phyloP scores from a whole-genome alignment of 345 rosid species.

The Citrus trifoliata region DNA sequence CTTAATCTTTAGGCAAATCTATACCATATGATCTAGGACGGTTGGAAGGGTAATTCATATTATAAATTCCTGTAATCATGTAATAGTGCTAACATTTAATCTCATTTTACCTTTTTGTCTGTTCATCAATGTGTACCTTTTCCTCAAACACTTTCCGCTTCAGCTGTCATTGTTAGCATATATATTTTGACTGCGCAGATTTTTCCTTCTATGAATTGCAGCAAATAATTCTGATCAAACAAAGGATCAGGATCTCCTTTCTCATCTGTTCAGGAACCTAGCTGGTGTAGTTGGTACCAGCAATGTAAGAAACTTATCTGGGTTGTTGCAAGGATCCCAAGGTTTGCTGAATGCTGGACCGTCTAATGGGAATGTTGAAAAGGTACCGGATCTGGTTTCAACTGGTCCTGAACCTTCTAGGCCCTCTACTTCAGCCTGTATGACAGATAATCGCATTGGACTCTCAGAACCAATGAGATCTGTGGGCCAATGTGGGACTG shows the following conservation, averaged over 20 bases:
- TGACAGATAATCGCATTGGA: constrained; percentile 20
- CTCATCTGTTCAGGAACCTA: constrained; percentile 61
- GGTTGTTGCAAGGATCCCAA: constrained; percentile 41
- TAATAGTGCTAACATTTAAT: neutral
- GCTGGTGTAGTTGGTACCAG: constrained; percentile 31
- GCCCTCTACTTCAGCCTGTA: constrained; percentile 31
- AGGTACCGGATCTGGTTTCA: constrained; percentile 16
- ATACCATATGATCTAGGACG: neutral
- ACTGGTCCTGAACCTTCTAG: constrained; percentile 27
- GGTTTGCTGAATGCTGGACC: constrained; percentile 28
- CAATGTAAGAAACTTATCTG: constrained; percentile 39
- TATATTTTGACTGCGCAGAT: constrained; percentile 6
- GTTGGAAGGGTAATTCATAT: neutral
- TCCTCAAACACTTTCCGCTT: neutral
- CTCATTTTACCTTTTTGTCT: neutral
- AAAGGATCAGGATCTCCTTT: constrained; percentile 54
- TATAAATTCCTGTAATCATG: neutral
- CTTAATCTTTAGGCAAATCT: neutral
- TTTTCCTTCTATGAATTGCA: constrained; percentile 30
- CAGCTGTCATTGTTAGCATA: neutral
- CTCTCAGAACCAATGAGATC: constrained; percentile 20
- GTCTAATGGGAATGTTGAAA: constrained; percentile 28
- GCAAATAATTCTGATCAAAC: constrained; percentile 50
- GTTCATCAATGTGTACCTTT: neutral
- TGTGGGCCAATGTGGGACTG: constrained; percentile 19